A percentile compares a stretch with the other conserved stretches of the same genome.
These are phyloP conservation scores for Durotheca rogersii DNA, from an alignment of 495 filamentous ascomycete genomes.

Conservation along the genomic window DNA sequence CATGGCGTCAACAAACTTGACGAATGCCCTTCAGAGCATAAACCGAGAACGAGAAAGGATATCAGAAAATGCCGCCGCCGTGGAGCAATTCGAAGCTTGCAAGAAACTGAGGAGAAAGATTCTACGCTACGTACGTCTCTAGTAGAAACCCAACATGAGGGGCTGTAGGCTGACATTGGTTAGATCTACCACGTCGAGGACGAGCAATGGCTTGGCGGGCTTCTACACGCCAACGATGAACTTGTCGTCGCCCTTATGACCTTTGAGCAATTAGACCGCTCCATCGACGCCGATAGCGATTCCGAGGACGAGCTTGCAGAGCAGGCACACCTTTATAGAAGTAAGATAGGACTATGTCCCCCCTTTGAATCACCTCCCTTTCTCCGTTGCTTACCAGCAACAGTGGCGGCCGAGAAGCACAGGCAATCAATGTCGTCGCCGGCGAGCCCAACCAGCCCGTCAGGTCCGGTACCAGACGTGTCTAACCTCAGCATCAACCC, in stretches of 20 bases:
- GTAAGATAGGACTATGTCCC: constrained; percentile 39
- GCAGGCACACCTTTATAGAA: constrained; percentile 56
- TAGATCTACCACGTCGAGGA: constrained; percentile 79
- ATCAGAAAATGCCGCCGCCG: constrained; percentile 75
- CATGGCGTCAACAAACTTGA: constrained; percentile 85
- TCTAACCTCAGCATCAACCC: constrained; percentile 40
- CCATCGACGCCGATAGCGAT: constrained; percentile 94
- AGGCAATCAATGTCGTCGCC: constrained; percentile 47
- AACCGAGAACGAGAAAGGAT: constrained; percentile 88
- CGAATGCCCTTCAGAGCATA: constrained; percentile 84
- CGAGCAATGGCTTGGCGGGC: constrained; percentile 75
- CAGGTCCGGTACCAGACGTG: constrained; percentile 37
- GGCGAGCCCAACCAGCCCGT: constrained; percentile 33
- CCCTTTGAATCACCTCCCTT: not conserved
- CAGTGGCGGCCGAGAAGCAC: constrained; percentile 53
- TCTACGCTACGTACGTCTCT: constrained; percentile 67
- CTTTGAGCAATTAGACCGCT: constrained; percentile 92
- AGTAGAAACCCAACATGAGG: not conserved
- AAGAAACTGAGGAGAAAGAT: constrained; percentile 81
- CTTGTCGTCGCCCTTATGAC: constrained; percentile 91
- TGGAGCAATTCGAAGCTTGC: constrained; percentile 79
- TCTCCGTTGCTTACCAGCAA: constrained; percentile 23
- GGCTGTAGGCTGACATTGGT: constrained; percentile 7
- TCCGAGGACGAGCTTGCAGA: constrained; percentile 70
- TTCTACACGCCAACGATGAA: constrained; percentile 81